These are phyloP conservation scores for Fremontodendron californicum DNA, from an alignment of 345 rosid genomes.

Conservation along the genomic window DNA sequence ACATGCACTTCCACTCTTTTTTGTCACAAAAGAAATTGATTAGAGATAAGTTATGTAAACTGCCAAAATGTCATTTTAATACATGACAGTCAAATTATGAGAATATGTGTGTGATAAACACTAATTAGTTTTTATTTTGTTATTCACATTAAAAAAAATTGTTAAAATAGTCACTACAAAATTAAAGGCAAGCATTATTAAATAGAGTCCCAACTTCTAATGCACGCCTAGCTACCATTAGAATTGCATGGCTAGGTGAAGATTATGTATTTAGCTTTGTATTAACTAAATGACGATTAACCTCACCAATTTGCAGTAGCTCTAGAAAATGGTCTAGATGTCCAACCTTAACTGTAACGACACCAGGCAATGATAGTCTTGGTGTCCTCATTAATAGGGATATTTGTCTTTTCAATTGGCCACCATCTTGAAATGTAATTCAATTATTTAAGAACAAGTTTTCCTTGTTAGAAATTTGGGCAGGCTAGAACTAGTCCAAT, in stretches of 20 bases:
- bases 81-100: neutral
- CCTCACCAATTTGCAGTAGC: conserved; percentile 78
- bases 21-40: conserved; percentile 15
- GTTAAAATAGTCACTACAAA: neutral
- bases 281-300: conserved; percentile 81
- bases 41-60: neutral
- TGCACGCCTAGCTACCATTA: conserved; percentile 55
- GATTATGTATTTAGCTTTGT: conserved; percentile 93
- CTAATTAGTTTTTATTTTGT: neutral
- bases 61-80: neutral
- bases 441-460: neutral
- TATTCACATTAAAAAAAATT: neutral
- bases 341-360: conserved; percentile 52
- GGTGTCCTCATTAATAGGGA: conserved; percentile 73
- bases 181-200: neutral
- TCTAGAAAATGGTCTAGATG: conserved; percentile 65
- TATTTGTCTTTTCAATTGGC: conserved; percentile 47
- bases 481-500: conserved; percentile 20
- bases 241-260: conserved; percentile 96
- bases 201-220: conserved; percentile 9
- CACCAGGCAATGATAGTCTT: conserved; percentile 70
- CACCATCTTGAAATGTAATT: neutral
- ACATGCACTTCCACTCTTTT: conserved; percentile 24
- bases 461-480: conserved; percentile 6
- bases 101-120: conserved; percentile 9